Evolutionary conservation across 176 grass and related monocot genomes (phyloP), one percentile per base, ranked within the genome.

Genomic region (Poa annua): DNA sequence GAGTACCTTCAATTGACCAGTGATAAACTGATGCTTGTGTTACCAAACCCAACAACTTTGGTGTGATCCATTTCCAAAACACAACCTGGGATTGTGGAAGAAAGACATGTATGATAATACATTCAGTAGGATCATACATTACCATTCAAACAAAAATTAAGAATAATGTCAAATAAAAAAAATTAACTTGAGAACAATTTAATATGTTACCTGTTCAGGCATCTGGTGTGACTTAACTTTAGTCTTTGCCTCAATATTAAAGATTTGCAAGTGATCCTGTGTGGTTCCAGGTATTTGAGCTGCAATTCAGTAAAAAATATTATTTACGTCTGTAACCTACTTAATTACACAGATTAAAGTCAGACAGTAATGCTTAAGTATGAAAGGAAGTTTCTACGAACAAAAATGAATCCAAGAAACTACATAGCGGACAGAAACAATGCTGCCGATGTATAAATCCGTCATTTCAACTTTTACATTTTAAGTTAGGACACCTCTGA

Each of bases 171-270:
- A 29, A 29, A 29, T 29, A 29, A 29, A 29, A 32, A 13, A 50
- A 66, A 3, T 42, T 42, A 42, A 42, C 41, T 42, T 42, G 41
- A 10, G 41, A 42, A 42, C 41, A 7, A 21, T 50, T 6, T 0
- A 7, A 22, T 36, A 83, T 2, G 48, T 48, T 50, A 92, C 92
- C 95, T 94, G 95, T 78, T 99, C 96, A 7, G 96, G 96, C 96
- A 99, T 99, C 85, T 99, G 96, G 56, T 99, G 89, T 20, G 93
- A 99, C 80, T 99, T 99, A 4, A 99, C 87, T 82, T 99, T 99
- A 66, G 91, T 96, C 77, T 99, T 99, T 47, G 86, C 88, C 75
- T 99, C 96, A 78, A 99, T 99, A 52, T 99, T 99, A 81, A 99
- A 99, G 66, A 99, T 93, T 54, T 98, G 96, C 62, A 96, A 89